phyloP scores from a whole-genome alignment of 2,329 filamentous ascomycete species.

The Fusarium avenaceum region DNA sequence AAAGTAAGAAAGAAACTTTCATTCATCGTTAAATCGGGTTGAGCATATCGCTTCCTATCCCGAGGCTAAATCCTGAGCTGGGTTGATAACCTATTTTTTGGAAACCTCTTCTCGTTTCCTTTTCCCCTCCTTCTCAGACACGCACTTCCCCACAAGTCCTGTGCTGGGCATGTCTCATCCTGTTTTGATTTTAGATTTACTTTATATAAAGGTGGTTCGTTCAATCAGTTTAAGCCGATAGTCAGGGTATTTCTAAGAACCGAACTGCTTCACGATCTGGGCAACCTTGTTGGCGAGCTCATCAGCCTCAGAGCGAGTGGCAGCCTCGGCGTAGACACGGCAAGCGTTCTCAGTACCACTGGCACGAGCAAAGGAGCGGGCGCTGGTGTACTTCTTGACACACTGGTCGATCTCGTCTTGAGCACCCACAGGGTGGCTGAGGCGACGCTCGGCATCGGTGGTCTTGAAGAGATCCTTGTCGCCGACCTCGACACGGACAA shows the following conservation, averaged over 20 bases:
- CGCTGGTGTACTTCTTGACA: constrained; percentile 91
- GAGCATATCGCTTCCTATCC: constrained; percentile 14
- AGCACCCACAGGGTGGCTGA: constrained; percentile 82
- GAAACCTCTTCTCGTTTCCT: constrained; percentile 18
- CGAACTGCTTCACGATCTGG: constrained; percentile 75
- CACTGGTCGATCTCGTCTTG: constrained; percentile 89
- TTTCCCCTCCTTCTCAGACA: constrained; percentile 6
- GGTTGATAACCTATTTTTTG: constrained; percentile 21
- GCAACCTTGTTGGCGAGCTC: constrained; percentile 89
- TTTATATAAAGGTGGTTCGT: constrained; percentile 29
- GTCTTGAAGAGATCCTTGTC: constrained; percentile 92
- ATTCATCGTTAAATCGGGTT: constrained; percentile 38
- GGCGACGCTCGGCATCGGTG: constrained; percentile 89
- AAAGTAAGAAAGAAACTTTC: constrained; percentile 30
- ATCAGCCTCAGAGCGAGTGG: constrained; percentile 88
- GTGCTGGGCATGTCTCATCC: constrained; percentile 1
- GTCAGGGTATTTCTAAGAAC: constrained; percentile 47
- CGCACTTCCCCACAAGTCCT: constrained; percentile 6
- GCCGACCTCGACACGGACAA: constrained; percentile 91
- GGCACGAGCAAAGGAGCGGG: constrained; percentile 89
- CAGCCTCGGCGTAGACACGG: constrained; percentile 94
- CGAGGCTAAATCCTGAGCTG: constrained; percentile 19
- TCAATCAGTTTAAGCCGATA: constrained; percentile 10
- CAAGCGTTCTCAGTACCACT: constrained; percentile 97
- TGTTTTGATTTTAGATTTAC: constrained; percentile 19